Evolutionary conservation across 352 stramenopile species (phyloP), one percentile per base, ranked within the genome.

Genomic region (Globisporangium mamillatum): DNA sequence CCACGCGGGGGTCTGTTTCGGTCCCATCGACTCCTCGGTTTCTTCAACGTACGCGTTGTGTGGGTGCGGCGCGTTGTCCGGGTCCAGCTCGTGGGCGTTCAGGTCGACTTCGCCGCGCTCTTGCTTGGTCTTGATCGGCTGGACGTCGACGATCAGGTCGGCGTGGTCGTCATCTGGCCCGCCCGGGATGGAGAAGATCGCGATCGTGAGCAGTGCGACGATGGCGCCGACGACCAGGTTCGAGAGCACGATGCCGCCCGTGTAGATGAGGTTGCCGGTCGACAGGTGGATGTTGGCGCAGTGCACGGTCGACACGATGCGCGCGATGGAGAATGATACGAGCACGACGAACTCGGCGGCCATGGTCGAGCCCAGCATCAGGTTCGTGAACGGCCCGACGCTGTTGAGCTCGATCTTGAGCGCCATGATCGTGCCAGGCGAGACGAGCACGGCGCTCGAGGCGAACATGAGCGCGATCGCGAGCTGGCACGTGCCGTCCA

Each of bases 391-490:
- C 5, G 80, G 80, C 3, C 84, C 84, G 53, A 88, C 84, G 27
- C 81, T 88, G 56, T 92, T 88, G 61, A 90, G 75, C 63, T 91
- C 82, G 56, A 89, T 91, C 72, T 91, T 89, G 71, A 91, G 88
- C 18, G 82, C 84, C 82, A 92, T 90, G 52, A 89, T 79, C 9
- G 84, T 92, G 4, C 80, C 77, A 0, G 84, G 84, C 18, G 84
- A 92, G 1, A 74, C 80, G 5, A 90, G 70, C 38, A 92, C 84
- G 3, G 80, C 86, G 61, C 89, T 92, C 62, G 84, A 92, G 54
- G 71, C 84, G 38, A 91, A 91, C 77, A 91, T 84, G 72, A 90
- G 81, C 3, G 77, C 80, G 56, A 91, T 89, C 7, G 81, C 79
- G 52, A 91, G 63, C 59, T 90, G 76, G 64, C 36, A 44, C 36